A percentile compares a stretch with the other conserved stretches of the same genome.
Evolutionary conservation across 148 eudicot genomes (phyloP).

Genomic region (Rhododendron simsii): DNA sequence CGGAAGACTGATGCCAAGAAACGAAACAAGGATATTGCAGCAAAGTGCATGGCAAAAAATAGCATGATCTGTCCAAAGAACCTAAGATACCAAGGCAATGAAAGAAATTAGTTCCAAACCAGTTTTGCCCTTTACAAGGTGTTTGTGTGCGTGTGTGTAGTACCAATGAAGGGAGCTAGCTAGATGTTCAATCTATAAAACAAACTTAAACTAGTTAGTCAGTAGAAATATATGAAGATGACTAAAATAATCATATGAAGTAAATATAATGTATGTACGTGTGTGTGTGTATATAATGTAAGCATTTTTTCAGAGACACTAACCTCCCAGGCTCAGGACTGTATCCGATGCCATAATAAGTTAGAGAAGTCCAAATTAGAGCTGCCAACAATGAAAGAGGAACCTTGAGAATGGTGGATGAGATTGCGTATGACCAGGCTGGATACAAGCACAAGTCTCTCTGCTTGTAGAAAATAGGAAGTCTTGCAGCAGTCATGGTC

Average conservation of each 20-base stretch:
- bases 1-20: slow-evolving; percentile 59
- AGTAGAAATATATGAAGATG: neutral
- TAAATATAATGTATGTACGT: neutral
- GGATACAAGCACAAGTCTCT: slow-evolving; percentile 77
- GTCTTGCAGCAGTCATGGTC: slow-evolving; percentile 59
- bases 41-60: slow-evolving; percentile 47
- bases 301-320: slow-evolving; percentile 9
- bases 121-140: neutral
- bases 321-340: slow-evolving; percentile 70
- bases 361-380: slow-evolving; percentile 59
- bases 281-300: neutral
- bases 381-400: slow-evolving; percentile 60
- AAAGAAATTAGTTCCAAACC: neutral
- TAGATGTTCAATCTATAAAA: neutral
- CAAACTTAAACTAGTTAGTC: neutral
- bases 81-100: slow-evolving; percentile 24
- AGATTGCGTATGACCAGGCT: slow-evolving; percentile 86
- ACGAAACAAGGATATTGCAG: slow-evolving; percentile 63
- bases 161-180: neutral
- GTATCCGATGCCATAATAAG: slow-evolving; percentile 76
- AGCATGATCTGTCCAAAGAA: slow-evolving; percentile 64
- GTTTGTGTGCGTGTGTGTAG: neutral
- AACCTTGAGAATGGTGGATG: slow-evolving; percentile 66
- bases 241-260: neutral
- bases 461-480: slow-evolving; percentile 74